A percentile compares a stretch with the other conserved stretches of the same genome.
These are phyloP conservation scores for Phytomonas francai DNA, from an alignment of 208 protist species.

Conservation along the genomic window DNA sequence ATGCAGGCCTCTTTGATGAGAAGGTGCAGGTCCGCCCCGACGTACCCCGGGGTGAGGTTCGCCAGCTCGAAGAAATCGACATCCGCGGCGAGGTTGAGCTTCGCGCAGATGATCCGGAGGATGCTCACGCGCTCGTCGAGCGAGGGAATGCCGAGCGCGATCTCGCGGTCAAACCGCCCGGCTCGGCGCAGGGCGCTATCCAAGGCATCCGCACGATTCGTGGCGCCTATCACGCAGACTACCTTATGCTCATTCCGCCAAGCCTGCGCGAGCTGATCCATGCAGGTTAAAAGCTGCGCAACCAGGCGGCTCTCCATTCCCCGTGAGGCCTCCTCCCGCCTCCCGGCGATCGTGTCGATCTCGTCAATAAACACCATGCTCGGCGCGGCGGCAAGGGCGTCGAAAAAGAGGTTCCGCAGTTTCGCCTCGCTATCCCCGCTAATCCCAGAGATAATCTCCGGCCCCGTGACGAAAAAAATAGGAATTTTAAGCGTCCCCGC, in stretches of 20 bases:
- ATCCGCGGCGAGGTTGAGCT: conserved; percentile 72
- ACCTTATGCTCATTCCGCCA: conserved; percentile 85
- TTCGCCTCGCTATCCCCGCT: conserved; percentile 98
- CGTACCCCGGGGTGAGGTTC: conserved; percentile 95
- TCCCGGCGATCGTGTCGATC: conserved; percentile 95
- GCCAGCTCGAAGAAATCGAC: conserved; percentile 94
- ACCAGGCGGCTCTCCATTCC: conserved; percentile 99
- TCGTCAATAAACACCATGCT: conserved; percentile 99
- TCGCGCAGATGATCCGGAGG: conserved; percentile 74
- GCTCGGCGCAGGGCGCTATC: conserved; percentile 95
- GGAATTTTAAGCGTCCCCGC: conserved; percentile 90
- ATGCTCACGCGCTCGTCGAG: conserved; percentile 87
- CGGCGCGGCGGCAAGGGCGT: conserved; percentile 90
- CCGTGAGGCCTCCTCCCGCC: conserved; percentile 91
- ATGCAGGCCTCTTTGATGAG: conserved; percentile 93
- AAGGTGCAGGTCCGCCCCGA: conserved; percentile 96
- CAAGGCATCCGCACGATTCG: conserved; percentile 93
- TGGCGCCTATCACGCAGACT: conserved; percentile 94
- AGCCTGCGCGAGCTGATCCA: conserved; percentile 92
- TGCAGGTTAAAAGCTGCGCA: conserved; percentile 97
- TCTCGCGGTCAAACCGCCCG: conserved; percentile 97
- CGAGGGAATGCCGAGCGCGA: conserved; percentile 94
- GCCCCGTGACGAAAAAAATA: conserved; percentile 93
- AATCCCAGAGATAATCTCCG: conserved; percentile 96
- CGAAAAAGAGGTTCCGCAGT: conserved; percentile 93